Evolutionary conservation across 768 basidiomycete species (phyloP).

Genomic region (Hygrocybe punicea): DNA sequence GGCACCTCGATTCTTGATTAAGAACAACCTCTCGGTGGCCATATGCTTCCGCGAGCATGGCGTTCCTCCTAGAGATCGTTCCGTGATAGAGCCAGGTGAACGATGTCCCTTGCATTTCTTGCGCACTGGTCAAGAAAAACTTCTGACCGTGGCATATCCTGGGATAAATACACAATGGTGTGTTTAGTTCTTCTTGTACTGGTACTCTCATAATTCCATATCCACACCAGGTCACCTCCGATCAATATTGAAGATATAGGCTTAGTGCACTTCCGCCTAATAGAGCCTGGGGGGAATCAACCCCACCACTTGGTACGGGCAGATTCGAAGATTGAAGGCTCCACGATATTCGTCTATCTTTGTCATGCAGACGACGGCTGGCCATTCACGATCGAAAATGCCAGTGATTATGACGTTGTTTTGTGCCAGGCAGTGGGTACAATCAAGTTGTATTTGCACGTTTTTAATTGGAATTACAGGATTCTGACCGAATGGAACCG

Average conservation of each 20-base stretch:
- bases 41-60: constrained; percentile 87
- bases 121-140: constrained; percentile 61
- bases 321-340: constrained; percentile 78
- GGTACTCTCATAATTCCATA: constrained; percentile 5
- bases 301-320: constrained; percentile 59
- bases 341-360: constrained; percentile 86
- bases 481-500: constrained; percentile 41
- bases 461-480: constrained; percentile 37
- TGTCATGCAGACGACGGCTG: constrained; percentile 64
- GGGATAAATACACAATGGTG: constrained; percentile 83
- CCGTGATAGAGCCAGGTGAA: constrained; percentile 62
- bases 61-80: constrained; percentile 58
- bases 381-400: constrained; percentile 91
- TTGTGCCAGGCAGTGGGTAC: constrained; percentile 69
- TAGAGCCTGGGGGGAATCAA: constrained; percentile 36
- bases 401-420: constrained; percentile 65
- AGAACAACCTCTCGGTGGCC: constrained; percentile 67
- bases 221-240: constrained; percentile 79
- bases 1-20: constrained; percentile 85
- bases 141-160: constrained; percentile 83
- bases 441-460: not conserved
- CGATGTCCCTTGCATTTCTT: constrained; percentile 65
- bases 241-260: constrained; percentile 93
- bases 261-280: constrained; percentile 67
- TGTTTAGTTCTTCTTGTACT: constrained; percentile 8